Evolutionary conservation across 2,329 filamentous ascomycete species (phyloP), one percentile per base, ranked within the genome.

Genomic region (Cytospora schulzeri): DNA sequence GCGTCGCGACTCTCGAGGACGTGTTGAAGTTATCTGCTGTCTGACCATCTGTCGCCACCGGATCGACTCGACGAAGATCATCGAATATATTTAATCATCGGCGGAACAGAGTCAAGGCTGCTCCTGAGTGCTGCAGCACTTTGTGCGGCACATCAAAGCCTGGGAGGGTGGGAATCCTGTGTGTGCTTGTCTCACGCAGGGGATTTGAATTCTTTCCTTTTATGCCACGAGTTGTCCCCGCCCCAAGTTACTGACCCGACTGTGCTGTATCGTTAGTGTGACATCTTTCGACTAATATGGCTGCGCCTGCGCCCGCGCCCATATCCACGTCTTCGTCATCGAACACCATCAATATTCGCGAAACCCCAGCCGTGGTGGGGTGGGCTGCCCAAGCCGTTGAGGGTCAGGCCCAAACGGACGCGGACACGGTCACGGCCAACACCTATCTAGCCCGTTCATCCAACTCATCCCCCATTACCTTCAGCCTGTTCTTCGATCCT

Each of bases 81-180:
- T 33, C 11, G 15, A 17, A n/a, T 26, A 17, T 28, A 29, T 33
- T 17, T 24, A 3, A 17, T 31, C 9, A 24, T 22, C 33, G 6
- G n/a, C 12, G 12, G 17, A 24, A 35, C 14, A 52, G 60, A 62
- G 60, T 62, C 60, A 56, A 62, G 60, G 60, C 60, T 62, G 60
- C 60, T 62, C 53, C 52, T 35, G 33, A n/a, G 19, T 62, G 28
- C 52, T 35, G 11, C 45, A 35, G 41, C 41, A 11, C 17, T 19
- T 45, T 41, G 38, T 41, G 14, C 38, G 17, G 38, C 38, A 61
- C 59, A 35, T 3, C 26, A 62, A 62, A 62, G 60, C 60, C 60
- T 56, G 60, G 60, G 60, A 45, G 60, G 51, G 60, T 62, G 60
- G 60, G 60, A 19, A 38, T 56, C 29, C 59, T 62, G 60, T 62